phyloP scores from a whole-genome alignment of 371 early-diverging fungal genomes.

The Zopfochytrium polystomum region DNA sequence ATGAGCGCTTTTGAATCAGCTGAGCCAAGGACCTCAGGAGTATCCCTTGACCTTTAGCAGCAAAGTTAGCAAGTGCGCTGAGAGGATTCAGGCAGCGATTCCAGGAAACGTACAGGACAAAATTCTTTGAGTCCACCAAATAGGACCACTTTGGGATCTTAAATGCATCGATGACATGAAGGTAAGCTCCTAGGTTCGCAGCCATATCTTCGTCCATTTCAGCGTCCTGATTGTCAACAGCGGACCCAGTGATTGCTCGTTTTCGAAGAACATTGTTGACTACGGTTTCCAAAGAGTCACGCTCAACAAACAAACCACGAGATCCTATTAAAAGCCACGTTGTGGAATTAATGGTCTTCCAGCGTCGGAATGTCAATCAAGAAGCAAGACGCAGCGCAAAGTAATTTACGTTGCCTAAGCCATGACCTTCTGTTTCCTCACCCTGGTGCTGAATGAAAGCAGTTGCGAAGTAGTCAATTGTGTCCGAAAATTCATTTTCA shows the following conservation, averaged over 20 bases:
- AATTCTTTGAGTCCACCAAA: conserved; percentile 61
- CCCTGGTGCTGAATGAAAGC: conserved; percentile 60
- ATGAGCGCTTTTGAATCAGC: conserved; percentile 65
- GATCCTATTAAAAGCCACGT: conserved; percentile 3
- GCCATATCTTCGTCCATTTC: conserved; percentile 26
- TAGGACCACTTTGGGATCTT: conserved; percentile 61
- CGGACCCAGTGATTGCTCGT: neutral
- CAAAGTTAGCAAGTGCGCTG: neutral
- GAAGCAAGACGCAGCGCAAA: neutral
- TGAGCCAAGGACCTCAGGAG: conserved; percentile 50
- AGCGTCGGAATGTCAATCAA: neutral
- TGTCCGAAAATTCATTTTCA: conserved; percentile 39
- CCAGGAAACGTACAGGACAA: conserved; percentile 43
- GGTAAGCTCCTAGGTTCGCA: conserved; percentile 56
- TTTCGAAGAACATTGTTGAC: conserved; percentile 16
- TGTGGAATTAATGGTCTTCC: neutral
- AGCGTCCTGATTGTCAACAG: conserved; percentile 21
- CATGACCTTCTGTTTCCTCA: conserved; percentile 4
- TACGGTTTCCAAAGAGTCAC: conserved; percentile 20
- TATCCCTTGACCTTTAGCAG: conserved; percentile 6
- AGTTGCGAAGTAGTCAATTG: conserved; percentile 59
- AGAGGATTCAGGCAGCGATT: conserved; percentile 1
- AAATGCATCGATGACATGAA: conserved; percentile 51
- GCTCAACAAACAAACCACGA: conserved; percentile 20
- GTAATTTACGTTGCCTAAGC: neutral